Evolutionary conservation across 441 rosid genomes (phyloP), one percentile per base, ranked within the genome.

Genomic region (Croton laevigatus): DNA sequence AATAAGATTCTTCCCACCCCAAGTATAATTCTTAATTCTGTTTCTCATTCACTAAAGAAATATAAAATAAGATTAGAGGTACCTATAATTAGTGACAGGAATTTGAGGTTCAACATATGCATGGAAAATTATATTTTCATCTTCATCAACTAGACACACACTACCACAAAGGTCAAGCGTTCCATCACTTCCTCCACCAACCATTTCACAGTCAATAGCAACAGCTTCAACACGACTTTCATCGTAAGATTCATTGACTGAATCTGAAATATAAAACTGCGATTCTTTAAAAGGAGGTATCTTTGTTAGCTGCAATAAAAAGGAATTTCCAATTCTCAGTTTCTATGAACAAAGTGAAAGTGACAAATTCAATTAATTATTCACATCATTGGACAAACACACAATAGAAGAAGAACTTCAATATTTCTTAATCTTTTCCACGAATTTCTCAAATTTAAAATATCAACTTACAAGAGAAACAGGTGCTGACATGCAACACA

Each of bases 191-290:
- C 91, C 96, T 59, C 90, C 87, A 73, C 89, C 90, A 48, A 92
- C 96, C 91, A 90, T 87, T 81, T 86, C 90, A 74, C 93, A 88
- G 81, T 85, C 94, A 62, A 92, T 76, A 13, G 91, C 90, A 70
- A 89, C 69, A 17, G 87, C 89, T 76, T 79, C 72, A 22, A 67
- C 79, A 59, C 79, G 78, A 69, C 72, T 55, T 60, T 22, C 65
- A 68, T 59, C 53, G 69, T 60, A 12, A 62, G 23, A 73, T 38
- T 49, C 73, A 61, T 73, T 72, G 48, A 38, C 61, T 49, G 74
- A 52, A 19, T 59, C 69, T 49, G 79, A 74, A 65, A 61, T 61
- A 69, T 59, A 59, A 54, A 53, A 36, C 16, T 67, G 68, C 62
- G 68, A 78, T 58, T 77, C 69, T 59, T 40, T 46, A 59, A 16